Percentiles rank a stretch among this genome's conserved stretches.
Evolutionary conservation across 2,329 filamentous ascomycete species (phyloP).

Genomic region (Dothistroma pini): DNA sequence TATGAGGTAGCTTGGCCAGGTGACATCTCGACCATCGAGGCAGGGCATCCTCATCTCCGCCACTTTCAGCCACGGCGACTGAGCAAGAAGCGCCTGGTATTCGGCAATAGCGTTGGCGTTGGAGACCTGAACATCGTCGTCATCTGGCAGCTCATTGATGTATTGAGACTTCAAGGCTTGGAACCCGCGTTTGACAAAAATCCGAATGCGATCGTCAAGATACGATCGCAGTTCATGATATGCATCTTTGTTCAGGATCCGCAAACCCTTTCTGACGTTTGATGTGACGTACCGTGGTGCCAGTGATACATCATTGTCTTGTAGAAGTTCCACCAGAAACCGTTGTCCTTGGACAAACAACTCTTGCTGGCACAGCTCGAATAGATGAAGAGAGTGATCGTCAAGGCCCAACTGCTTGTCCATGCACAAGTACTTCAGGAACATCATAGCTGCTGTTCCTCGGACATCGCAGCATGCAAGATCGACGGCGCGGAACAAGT

Average conservation of each 20-base stretch:
- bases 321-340: not conserved
- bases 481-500: not conserved
- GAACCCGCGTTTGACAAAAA: not conserved
- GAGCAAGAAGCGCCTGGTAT: not conserved
- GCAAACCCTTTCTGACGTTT: not conserved
- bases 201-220: not conserved
- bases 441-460: not conserved
- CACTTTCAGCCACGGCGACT: not conserved
- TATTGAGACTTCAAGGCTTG: not conserved
- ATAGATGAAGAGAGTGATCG: not conserved
- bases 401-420: conserved; percentile 2
- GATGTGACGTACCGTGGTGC: not conserved
- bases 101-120: not conserved
- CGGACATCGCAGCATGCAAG: not conserved
- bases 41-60: not conserved
- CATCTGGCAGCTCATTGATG: not conserved
- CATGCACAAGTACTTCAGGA: not conserved
- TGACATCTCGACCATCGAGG: not conserved
- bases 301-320: not conserved
- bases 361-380: not conserved
- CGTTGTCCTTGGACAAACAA: not conserved
- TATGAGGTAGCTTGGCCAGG: not conserved
- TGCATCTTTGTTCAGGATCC: not conserved
- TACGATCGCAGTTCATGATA: not conserved
- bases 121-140: not conserved